A percentile compares a stretch with the other conserved stretches of the same genome.
Conservation (phyloP, 495 filamentous ascomycete genomes). For the Usnea hakonensis region DNA sequence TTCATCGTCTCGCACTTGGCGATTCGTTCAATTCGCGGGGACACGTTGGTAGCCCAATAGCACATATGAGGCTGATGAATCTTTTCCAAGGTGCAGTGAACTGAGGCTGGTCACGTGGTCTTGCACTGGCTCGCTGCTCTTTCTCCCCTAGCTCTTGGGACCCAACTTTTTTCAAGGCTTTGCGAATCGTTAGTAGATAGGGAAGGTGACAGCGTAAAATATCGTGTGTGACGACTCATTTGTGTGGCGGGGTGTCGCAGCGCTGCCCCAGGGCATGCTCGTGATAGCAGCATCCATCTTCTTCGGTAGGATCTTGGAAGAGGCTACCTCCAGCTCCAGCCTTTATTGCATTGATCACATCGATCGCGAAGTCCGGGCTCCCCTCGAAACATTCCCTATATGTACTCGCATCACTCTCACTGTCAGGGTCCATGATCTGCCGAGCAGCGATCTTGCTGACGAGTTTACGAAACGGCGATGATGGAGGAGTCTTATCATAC, state of each 20-base stretch:
- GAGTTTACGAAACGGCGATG: conserved; percentile 36
- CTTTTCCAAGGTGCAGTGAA: background rate
- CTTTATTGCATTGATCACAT: conserved; percentile 42
- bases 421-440: conserved; percentile 45
- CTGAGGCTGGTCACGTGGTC: background rate
- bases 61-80: background rate
- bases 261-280: conserved; percentile 34
- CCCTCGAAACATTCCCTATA: conserved; percentile 39
- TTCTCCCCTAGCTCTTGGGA: background rate
- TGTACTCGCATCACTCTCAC: conserved; percentile 33
- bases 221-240: background rate
- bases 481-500: conserved; percentile 33
- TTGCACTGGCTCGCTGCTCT: background rate
- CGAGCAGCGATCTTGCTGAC: conserved; percentile 42
- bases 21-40: background rate
- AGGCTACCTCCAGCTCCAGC: conserved; percentile 35
- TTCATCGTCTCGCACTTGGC: background rate
- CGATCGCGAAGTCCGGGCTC: conserved; percentile 41
- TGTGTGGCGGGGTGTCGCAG: conserved; percentile 11
- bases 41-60: background rate
- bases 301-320: conserved; percentile 41
- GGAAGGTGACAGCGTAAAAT: background rate
- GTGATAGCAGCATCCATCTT: conserved; percentile 37
- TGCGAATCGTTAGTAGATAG: background rate
- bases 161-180: background rate